Conservation (phyloP, 164 flowering plant species). For the Annona squamosa region DNA sequence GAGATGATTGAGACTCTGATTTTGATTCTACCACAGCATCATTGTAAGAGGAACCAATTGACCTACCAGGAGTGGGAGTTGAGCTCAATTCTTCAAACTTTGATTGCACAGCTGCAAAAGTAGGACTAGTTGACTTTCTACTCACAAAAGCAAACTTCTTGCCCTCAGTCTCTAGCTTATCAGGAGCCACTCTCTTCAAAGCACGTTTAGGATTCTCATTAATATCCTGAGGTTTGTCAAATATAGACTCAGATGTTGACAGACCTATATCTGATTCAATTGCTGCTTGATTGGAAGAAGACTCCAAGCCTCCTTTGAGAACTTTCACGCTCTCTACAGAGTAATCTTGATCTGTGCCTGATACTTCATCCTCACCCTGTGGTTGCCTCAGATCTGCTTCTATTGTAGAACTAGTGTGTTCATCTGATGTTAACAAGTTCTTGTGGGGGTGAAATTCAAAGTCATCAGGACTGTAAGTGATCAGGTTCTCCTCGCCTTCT, state of each 20-base stretch:
- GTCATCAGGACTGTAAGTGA: conserved; percentile 29
- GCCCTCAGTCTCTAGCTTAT: conserved; percentile 44
- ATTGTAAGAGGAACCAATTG: conserved; percentile 28
- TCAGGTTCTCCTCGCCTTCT: conserved; percentile 40
- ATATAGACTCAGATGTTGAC: conserved; percentile 12
- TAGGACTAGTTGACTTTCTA: conserved; percentile 54
- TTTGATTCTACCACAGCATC: conserved; percentile 33
- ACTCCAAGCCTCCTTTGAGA: background rate
- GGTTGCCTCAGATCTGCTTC: conserved; percentile 22
- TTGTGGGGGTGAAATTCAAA: conserved; percentile 26
- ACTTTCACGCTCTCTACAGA: conserved; percentile 7
- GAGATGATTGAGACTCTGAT: conserved; percentile 27
- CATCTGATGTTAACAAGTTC: conserved; percentile 12
- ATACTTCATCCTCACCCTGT: conserved; percentile 19
- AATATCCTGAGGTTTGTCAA: conserved; percentile 27
- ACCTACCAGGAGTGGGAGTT: conserved; percentile 27
- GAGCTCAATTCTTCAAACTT: conserved; percentile 71
- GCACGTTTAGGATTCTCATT: conserved; percentile 35
- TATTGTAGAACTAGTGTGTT: conserved; percentile 6
- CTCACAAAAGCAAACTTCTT: conserved; percentile 44
- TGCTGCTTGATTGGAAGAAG: conserved; percentile 13
- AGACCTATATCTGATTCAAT: conserved; percentile 19
- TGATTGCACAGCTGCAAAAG: conserved; percentile 68
- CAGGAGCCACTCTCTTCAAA: conserved; percentile 41
- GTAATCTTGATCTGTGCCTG: conserved; percentile 14